Conservation (phyloP, 768 basidiomycete genomes). For the Mycena rosella region DNA sequence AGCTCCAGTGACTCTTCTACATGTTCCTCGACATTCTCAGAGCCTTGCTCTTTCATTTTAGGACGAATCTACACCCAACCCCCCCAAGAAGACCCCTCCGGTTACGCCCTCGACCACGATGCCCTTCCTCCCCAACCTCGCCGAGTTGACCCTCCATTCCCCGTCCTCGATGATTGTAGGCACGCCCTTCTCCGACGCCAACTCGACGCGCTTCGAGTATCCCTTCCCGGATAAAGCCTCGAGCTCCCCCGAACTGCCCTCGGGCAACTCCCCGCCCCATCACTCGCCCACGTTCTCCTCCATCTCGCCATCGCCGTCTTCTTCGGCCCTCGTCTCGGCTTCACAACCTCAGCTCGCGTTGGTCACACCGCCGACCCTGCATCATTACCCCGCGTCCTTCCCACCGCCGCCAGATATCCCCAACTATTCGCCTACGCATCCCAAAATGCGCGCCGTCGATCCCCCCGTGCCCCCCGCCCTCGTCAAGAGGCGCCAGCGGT, state of each 20-base stretch:
- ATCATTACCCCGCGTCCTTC: slow-evolving; percentile 34
- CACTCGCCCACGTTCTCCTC: slow-evolving; percentile 30
- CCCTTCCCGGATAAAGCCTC: slow-evolving; percentile 32
- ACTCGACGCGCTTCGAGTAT: slow-evolving; percentile 36
- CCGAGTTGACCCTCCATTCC: slow-evolving; percentile 31
- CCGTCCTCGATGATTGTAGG: slow-evolving; percentile 34
- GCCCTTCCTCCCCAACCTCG: slow-evolving; percentile 29
- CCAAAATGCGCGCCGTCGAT: slow-evolving; percentile 34
- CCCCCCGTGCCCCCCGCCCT: slow-evolving; percentile 35
- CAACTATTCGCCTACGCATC: slow-evolving; percentile 36
- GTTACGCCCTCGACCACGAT: slow-evolving; percentile 17
- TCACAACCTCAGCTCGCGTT: slow-evolving; percentile 34
- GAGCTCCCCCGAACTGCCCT: slow-evolving; percentile 14
- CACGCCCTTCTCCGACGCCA: slow-evolving; percentile 31
- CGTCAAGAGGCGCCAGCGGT: slow-evolving; percentile 34
- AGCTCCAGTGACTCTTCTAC: neutral
- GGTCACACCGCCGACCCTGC: slow-evolving; percentile 30
- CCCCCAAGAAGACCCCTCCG: slow-evolving; percentile 2
- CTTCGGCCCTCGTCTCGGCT: slow-evolving; percentile 11
- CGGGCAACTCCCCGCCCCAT: slow-evolving; percentile 12
- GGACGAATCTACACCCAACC: slow-evolving; percentile 1
- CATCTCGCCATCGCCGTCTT: slow-evolving; percentile 27
- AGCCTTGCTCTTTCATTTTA: neutral
- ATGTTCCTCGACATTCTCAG: neutral
- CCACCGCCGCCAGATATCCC: slow-evolving; percentile 31